Base-by-base conservation (phyloP, 2,329 filamentous ascomycete species). In the Talaromyces sp. region DNA sequence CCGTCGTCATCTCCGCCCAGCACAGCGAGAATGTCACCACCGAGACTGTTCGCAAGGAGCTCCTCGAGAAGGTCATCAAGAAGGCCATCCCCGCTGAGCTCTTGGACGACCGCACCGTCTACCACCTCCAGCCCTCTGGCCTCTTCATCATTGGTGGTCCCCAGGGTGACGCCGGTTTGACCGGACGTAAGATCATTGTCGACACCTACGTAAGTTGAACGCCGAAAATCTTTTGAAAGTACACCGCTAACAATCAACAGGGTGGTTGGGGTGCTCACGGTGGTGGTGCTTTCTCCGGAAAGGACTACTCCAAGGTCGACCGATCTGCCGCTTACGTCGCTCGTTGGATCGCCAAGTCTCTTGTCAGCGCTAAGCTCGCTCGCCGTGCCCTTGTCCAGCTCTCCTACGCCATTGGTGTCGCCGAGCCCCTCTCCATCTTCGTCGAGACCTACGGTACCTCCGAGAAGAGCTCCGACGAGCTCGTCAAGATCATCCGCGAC, bases 291-390 rank as follows among this genome's bases (percentile, higher is more conserved):
- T 99, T 99, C 91, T 98, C 95, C 76, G 95, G 95, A 77, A 99
- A 99, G 90, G 95, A 99, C 82, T 99, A 97, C 89, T 97, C 93
- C 87, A 99, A 99, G 89, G 95, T 99, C 83, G 95, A 99, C 80
- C 92, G 95, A 75, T 98, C 95, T 62, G 95, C 95, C 72, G 95
- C 95, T 77, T 99, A 99, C 85, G 89, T 98, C 73, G 93, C 87
- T 73, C 93, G 95, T 80, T 99, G 95, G 95, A 93, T 99, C 81
- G 95, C 95, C 84, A 99, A 99, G 88, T 99, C 95, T 49, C 88
- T 99, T 70, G 92, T 99, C 73, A 83, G 89, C 75, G 91, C 94
- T 74, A 90, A 90, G 75, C 90, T 99, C 68, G 91, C 91, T 75
- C 93, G 95, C 77, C 93, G 95, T 81, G 91, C 88, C 68, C 90